Base-by-base conservation (phyloP, 345 rosid genomes). In the Citrus glauca region DNA sequence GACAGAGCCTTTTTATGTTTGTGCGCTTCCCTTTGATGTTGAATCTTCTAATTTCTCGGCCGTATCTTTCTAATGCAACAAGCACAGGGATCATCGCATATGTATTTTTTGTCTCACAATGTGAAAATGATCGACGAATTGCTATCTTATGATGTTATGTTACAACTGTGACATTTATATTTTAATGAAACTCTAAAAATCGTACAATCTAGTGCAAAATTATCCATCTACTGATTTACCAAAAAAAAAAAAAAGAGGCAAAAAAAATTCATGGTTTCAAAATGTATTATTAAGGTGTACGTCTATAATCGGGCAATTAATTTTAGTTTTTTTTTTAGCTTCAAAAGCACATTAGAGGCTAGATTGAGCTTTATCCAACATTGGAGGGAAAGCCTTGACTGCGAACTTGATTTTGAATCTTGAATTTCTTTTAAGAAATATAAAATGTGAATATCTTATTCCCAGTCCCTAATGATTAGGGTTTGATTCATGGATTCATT, bases 381-480 rank as follows among this genome's bases (percentile, higher is more conserved):
- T 56, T 13, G 65, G 50, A 72, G 75, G 65, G 50, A 56, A 33
- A 33, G 22, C 65, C 65, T 45, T 3, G 50, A 53, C 9, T 28
- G 28, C 69, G 27, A 40, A 37, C 48, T 59, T 59, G 67, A 17
- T 1, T 61, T 74, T 62, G 77, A 60, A 62, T 27, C 40, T 74
- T 10, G 77, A 60, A 62, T 40, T 28, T 62, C 56, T 33, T 27
- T 10, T 42, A 53, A 17, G 2, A 0, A 69, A 69, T n/a, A 40
- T 4, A 22, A 13, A 11, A 45, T 19, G 70, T 63, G 61, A 63
- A 74, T 74, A 61, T 71, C 37, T 61, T 42, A 72, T 78, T 57
- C 70, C 24, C 3, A 24, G 17, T 53, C 24, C 10, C 37, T 48
- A 71, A 66, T 48, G 66, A 60, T 70, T 71, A 66, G 64, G 48